These are phyloP conservation scores for Polyporus tsugae DNA, from an alignment of 1,284 basidiomycete species.

Conservation along the genomic window DNA sequence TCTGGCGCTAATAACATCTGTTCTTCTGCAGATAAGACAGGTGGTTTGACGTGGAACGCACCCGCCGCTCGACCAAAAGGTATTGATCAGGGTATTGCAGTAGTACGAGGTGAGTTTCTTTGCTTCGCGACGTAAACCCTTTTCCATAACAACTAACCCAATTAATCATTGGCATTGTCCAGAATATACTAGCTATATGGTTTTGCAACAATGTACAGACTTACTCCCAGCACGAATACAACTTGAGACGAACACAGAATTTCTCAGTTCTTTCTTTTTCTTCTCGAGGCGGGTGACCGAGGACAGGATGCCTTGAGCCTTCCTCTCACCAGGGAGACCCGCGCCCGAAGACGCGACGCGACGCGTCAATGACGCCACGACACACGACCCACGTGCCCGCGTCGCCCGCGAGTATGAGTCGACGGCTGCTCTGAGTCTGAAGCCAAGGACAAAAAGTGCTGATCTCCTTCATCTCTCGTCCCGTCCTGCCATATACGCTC, in stretches of 20 bases:
- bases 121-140: neutral
- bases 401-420: conserved; percentile 15
- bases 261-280: too few relatives aligned
- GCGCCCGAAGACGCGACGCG: conserved; percentile 18
- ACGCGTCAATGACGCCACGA: conserved; percentile 27
- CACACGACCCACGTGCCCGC: conserved; percentile 31
- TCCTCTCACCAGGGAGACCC: too few relatives aligned
- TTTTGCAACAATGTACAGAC: neutral
- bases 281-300: too few relatives aligned
- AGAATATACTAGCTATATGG: neutral
- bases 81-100: neutral
- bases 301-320: too few relatives aligned
- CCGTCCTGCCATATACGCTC: neutral
- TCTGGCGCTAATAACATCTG: neutral
- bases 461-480: neutral
- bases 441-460: neutral
- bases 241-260: too few relatives aligned
- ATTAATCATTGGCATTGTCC: neutral
- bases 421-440: neutral
- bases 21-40: conserved; percentile 19
- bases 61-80: neutral
- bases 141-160: too few relatives aligned
- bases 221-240: too few relatives aligned
- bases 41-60: conserved; percentile 10
- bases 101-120: neutral